phyloP scores from a whole-genome alignment of 108 stramenopile genomes.

The Cyclotella choctawhatcheeana region DNA sequence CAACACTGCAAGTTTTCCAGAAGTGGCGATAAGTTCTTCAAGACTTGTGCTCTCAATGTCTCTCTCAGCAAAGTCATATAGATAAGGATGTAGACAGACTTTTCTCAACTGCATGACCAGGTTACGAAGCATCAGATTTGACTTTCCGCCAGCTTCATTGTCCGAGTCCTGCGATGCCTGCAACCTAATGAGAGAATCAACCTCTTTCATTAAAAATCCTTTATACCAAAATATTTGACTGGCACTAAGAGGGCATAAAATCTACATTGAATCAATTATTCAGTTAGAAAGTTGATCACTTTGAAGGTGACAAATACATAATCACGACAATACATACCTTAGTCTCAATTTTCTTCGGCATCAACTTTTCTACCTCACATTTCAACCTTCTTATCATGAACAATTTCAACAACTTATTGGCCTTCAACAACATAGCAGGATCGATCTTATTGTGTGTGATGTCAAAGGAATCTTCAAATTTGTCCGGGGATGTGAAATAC shows the following conservation, averaged over 20 bases:
- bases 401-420: constrained; percentile 65
- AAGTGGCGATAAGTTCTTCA: constrained; percentile 73
- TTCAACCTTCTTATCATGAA: constrained; percentile 82
- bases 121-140: constrained; percentile 41
- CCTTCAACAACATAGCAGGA: constrained; percentile 58
- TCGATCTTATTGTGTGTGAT: constrained; percentile 68
- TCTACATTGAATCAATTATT: constrained; percentile 21
- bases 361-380: constrained; percentile 68
- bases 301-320: too few relatives aligned
- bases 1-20: constrained; percentile 81
- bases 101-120: constrained; percentile 86
- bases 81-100: constrained; percentile 72
- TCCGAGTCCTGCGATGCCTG: constrained; percentile 21
- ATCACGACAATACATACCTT: constrained; percentile 40
- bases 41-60: constrained; percentile 56
- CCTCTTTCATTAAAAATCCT: constrained; percentile 69
- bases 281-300: too few relatives aligned
- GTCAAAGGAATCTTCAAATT: constrained; percentile 86
- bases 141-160: constrained; percentile 6
- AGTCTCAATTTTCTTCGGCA: constrained; percentile 79
- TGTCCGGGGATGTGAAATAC: constrained; percentile 56
- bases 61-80: constrained; percentile 73
- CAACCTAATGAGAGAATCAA: constrained; percentile 39
- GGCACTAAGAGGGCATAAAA: constrained; percentile 65
- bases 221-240: constrained; percentile 76